A percentile compares a stretch with the other conserved stretches of the same genome.
phyloP scores from a whole-genome alignment of 495 filamentous ascomycete species.

The Daldinia loculata region DNA sequence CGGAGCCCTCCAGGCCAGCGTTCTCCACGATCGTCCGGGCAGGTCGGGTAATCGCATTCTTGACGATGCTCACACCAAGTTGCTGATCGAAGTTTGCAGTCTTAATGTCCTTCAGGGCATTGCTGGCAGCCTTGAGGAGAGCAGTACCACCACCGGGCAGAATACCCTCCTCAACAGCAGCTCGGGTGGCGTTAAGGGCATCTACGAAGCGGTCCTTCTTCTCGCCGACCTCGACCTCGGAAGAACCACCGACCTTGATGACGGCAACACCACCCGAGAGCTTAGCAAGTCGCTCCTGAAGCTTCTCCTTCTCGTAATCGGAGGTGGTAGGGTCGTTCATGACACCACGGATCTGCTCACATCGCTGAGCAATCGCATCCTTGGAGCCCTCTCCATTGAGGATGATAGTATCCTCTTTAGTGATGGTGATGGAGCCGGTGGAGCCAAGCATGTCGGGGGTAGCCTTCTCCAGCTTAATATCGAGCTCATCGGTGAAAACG shows the following conservation, averaged over 20 bases:
- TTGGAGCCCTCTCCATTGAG: slow-evolving; percentile 97
- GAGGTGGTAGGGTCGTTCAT: slow-evolving; percentile 92
- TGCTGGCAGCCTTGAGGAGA: slow-evolving; percentile 93
- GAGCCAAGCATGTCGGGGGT: slow-evolving; percentile 95
- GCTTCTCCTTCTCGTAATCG: slow-evolving; percentile 99
- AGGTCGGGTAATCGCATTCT: slow-evolving; percentile 94
- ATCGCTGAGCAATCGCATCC: slow-evolving; percentile 91
- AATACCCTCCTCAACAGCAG: slow-evolving; percentile 98
- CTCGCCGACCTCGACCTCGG: slow-evolving; percentile 97
- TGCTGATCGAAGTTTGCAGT: slow-evolving; percentile 97
- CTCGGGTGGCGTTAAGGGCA: slow-evolving; percentile 96
- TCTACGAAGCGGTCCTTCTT: slow-evolving; percentile 99
- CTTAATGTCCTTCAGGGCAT: slow-evolving; percentile 84
- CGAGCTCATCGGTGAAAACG: slow-evolving; percentile 98
- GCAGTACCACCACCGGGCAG: slow-evolving; percentile 98
- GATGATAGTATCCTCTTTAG: slow-evolving; percentile 99
- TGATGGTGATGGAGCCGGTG: slow-evolving; percentile 98
- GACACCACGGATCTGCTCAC: slow-evolving; percentile 98
- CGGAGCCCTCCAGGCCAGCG: slow-evolving; percentile 93
- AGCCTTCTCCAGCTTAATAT: slow-evolving; percentile 97
- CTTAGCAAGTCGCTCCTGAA: slow-evolving; percentile 99
- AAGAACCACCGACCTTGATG: slow-evolving; percentile 97
- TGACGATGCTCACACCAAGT: slow-evolving; percentile 96
- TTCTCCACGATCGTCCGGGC: slow-evolving; percentile 97
- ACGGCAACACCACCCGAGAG: slow-evolving; percentile 98